Percentiles rank a stretch among this genome's conserved stretches.
phyloP scores from a whole-genome alignment of 2,329 filamentous ascomycete genomes.

The Colletotrichum truncatum region DNA sequence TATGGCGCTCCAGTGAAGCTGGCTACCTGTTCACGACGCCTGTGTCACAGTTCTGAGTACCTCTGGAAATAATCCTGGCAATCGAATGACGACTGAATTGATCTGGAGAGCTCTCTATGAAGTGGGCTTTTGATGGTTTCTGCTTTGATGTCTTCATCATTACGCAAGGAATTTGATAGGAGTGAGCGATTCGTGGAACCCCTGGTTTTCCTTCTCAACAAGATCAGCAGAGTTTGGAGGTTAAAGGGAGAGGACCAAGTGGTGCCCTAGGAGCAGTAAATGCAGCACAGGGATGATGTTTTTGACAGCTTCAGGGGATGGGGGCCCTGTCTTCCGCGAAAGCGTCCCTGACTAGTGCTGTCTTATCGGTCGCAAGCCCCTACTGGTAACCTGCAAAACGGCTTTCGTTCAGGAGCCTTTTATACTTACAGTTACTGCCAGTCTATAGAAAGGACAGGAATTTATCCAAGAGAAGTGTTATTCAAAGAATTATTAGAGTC shows the following conservation, averaged over 20 bases:
- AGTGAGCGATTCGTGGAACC: too few species aligned
- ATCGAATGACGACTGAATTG: neutral
- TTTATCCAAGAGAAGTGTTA: too few species aligned
- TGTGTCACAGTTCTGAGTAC: neutral
- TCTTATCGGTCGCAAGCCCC: neutral
- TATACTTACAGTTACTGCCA: too few species aligned
- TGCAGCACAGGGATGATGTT: neutral
- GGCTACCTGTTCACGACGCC: neutral
- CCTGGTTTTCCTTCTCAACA: neutral
- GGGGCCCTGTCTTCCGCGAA: neutral
- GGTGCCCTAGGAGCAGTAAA: neutral
- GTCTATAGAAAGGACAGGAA: too few species aligned
- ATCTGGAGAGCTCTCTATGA: neutral
- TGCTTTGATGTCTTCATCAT: neutral
- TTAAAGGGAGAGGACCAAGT: neutral
- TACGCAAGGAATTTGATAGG: neutral
- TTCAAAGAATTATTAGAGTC: too few species aligned
- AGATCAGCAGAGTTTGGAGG: conserved; percentile 14
- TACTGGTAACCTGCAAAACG: too few species aligned
- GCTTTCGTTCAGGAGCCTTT: too few species aligned
- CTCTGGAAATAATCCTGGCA: neutral
- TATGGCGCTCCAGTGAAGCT: neutral
- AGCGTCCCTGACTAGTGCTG: neutral
- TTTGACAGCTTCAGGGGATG: neutral
- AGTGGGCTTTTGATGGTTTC: neutral